Evolutionary conservation across 805 yeast species (phyloP), one percentile per base, ranked within the genome.

Genomic region (Starmerella sp.): DNA sequence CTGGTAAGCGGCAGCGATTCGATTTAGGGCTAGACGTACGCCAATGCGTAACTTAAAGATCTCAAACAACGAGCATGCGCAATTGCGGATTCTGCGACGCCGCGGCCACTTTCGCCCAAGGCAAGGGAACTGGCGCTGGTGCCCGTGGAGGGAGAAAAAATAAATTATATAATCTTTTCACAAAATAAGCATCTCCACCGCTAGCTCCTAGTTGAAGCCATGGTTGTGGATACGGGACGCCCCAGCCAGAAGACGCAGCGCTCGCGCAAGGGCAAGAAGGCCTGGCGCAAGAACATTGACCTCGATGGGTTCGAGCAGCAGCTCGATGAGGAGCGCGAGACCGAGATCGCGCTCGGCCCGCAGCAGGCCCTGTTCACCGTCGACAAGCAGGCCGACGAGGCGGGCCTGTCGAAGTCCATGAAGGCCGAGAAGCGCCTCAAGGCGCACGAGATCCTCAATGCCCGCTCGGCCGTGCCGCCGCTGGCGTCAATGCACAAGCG

Each of bases 201-300:
- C 31, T 15, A 7, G 5, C 36, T 17, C 6, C 39, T 9, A 29
- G 14, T 45, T 7, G 13, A 22, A 11, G n/a, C 31, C 39, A 56
- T 53, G 57, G 54, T 53, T 10, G 49, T 51, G 52, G 59, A 54
- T 28, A 55, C 60, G 5, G 63, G 63, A 28, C 43, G 65, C 15
- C 66, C 90, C 13, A 67, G 79, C 28, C 81, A 77, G 62, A 76
- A 75, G 62, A 72, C 72, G 45, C 96, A 90, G 70, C 66, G 84
- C 5, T 88, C 96, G 7, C 78, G 97, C 65, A 93, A 93, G 73
- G 95, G 96, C 45, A 91, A 86, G 76, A 83, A 78, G 67, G 82
- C 95, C 5, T 87, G 97, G 95, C 80, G 95, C 67, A 88, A 88
- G 70, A 87, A 93, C 69, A 85, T 93, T 56, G 95, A 93, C 68